A percentile compares a stretch with the other conserved stretches of the same genome.
Evolutionary conservation across 345 rosid genomes (phyloP).

Genomic region (Anastatica hierochuntica): DNA sequence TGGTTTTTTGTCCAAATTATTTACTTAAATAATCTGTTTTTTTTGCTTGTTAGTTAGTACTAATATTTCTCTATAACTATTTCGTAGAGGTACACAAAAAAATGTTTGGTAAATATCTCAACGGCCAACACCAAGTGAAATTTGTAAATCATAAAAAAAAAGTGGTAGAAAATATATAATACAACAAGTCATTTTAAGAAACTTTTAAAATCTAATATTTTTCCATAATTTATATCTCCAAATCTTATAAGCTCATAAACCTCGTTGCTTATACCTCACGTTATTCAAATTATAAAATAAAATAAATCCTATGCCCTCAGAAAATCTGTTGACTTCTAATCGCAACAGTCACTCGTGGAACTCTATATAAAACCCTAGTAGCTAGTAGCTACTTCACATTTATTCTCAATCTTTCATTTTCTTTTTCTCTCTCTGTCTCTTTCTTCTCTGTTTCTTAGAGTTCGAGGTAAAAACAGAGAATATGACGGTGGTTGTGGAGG

Average conservation of each 20-base stretch:
- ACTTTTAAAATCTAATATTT: not conserved
- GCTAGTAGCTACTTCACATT: conserved; percentile 14
- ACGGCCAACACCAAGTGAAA: too few relatives aligned
- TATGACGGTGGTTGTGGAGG: conserved; percentile 30
- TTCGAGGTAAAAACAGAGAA: conserved; percentile 1
- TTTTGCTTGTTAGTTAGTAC: too few relatives aligned
- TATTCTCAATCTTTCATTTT: not conserved
- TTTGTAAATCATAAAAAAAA: not conserved
- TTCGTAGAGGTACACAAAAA: too few relatives aligned
- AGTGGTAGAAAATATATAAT: not conserved
- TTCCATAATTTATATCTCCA: too few relatives aligned
- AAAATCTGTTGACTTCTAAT: conserved; percentile 18
- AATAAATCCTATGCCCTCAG: conserved; percentile 4
- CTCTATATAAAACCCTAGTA: conserved; percentile 23
- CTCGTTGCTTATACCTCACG: conserved; percentile 16
- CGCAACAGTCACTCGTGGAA: conserved; percentile 10
- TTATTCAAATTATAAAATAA: not conserved
- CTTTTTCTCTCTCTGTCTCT: not conserved
- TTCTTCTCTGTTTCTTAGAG: conserved; percentile 2
- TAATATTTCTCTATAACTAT: too few relatives aligned
- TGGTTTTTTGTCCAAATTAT: too few relatives aligned
- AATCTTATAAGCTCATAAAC: not conserved
- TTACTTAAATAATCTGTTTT: too few relatives aligned
- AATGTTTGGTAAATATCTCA: too few relatives aligned
- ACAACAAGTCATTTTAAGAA: conserved; percentile 8